Base-by-base conservation (phyloP, 106 monocot species). In the Dendrobium nobile region DNA sequence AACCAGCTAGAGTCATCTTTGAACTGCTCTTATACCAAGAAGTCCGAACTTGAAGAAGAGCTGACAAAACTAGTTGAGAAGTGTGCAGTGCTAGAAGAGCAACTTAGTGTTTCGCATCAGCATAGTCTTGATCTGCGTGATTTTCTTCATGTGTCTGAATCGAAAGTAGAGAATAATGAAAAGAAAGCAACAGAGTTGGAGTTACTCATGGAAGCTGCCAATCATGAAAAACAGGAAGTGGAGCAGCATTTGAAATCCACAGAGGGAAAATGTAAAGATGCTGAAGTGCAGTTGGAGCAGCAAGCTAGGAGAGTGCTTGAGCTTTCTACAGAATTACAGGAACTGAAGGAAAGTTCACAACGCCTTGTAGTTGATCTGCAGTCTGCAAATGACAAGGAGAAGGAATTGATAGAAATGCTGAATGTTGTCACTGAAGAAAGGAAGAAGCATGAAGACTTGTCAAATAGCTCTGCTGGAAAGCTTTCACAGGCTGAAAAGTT, bases 1-100 rank as follows among this genome's bases (percentile, higher is more conserved):
- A 82, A 24, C 54, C 86, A 93, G 43, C 79, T 96, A 79, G 93
- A 96, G 78, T 82, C 81, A 64, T 91, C 95, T 54, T 67, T 91
- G 73, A 76, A 47, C 9, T 47, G 76, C 10, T 82, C 91, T 40
- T 78, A 80, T 40, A 75, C 85, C 27, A 90, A 78, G 58, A 86
- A 78, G 16, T 81, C 41, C 44, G 81, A 87, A 65, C 83, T 93
- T 82, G 88, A 89, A 85, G 73, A 82, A 42, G 78, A 96, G 82
- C 48, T 90, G 77, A 85, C 82, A 72, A 80, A 86, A 42, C 87
- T 93, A 47, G 70, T 84, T 41, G 87, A 85, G 67, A 86, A 85
- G 80, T 82, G 79, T 72, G 26, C 75, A 16, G 84, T 82, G 67
- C 82, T 89, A 77, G 87, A 90, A 55, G 86, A 44, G 61, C 83